Evolutionary conservation across 2,329 filamentous ascomycete genomes (phyloP).

Genomic region (Pezizomycotina sp.): DNA sequence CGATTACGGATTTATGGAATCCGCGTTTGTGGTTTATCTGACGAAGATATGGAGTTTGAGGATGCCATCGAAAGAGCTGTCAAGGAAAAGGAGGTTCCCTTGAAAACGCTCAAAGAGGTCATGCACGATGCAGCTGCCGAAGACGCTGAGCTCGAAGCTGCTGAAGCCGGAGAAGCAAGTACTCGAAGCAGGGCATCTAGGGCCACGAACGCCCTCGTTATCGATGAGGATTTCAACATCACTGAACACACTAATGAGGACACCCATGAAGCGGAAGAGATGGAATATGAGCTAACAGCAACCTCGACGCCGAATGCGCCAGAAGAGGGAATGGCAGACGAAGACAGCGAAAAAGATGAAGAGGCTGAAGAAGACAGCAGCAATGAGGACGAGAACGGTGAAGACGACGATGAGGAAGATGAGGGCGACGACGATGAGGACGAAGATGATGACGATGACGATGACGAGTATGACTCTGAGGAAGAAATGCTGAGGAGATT

Average conservation of each 20-base stretch:
- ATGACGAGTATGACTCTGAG: conserved; percentile 7
- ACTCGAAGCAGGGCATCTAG: conserved; percentile 9
- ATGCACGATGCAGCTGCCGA: conserved; percentile 2
- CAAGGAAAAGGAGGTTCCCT: conserved; percentile 22
- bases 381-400: conserved; percentile 24
- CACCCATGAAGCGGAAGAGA: conserved; percentile 5
- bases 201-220: conserved; percentile 7
- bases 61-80: conserved; percentile 27
- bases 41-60: conserved; percentile 32
- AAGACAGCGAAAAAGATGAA: conserved; percentile 21
- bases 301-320: no score
- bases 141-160: neutral
- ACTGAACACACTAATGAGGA: conserved; percentile 8
- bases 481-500: conserved; percentile 9
- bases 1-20: conserved; percentile 41
- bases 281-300: conserved; percentile 16
- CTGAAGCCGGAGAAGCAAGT: conserved; percentile 6
- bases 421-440: conserved; percentile 20
- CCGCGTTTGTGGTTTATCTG: conserved; percentile 39
- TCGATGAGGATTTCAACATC: conserved; percentile 1
- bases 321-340: conserved; percentile 6
- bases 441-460: conserved; percentile 13
- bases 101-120: neutral
- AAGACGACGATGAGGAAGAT: conserved; percentile 27
- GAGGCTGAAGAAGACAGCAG: conserved; percentile 19